A percentile compares a stretch with the other conserved stretches of the same genome.
Conservation (phyloP, 768 basidiomycete genomes). For the Inosperma sp. region DNA sequence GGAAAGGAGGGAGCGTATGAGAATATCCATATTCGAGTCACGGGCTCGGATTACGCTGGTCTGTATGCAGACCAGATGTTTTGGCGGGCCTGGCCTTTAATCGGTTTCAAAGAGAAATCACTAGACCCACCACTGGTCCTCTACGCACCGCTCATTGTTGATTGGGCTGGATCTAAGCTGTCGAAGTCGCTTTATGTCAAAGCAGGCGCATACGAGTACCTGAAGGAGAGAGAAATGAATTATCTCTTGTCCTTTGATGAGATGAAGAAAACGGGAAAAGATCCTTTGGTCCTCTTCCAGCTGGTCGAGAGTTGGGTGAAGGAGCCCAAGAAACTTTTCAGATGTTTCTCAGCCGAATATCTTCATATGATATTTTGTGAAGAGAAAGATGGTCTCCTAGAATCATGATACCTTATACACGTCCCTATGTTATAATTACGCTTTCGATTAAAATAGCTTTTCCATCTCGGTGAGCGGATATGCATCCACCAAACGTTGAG, state of each 20-base stretch:
- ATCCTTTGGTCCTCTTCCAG: constrained; percentile 17
- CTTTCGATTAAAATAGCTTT: constrained; percentile 23
- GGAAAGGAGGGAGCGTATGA: not conserved
- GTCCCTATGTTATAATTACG: not conserved
- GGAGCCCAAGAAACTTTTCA: constrained; percentile 21
- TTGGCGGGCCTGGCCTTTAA: constrained; percentile 19
- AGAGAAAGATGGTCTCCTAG: not conserved
- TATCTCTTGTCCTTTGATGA: constrained; percentile 23
- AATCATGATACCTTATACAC: not conserved
- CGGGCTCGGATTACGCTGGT: constrained; percentile 26
- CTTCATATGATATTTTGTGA: constrained; percentile 11
- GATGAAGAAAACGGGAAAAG: constrained; percentile 24
- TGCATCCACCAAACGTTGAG: constrained; percentile 25
- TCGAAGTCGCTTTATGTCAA: constrained; percentile 30
- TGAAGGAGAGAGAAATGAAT: constrained; percentile 19
- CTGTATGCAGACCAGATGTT: constrained; percentile 25
- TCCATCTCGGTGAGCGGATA: constrained; percentile 15
- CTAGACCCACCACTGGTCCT: constrained; percentile 13
- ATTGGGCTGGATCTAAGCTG: constrained; percentile 29
- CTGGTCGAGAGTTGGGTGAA: constrained; percentile 25
- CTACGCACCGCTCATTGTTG: constrained; percentile 25
- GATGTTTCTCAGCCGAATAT: constrained; percentile 21
- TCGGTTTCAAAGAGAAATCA: not conserved
- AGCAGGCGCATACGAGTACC: constrained; percentile 24
- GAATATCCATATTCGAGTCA: constrained; percentile 22